phyloP scores from a whole-genome alignment of 2,329 filamentous ascomycete species.

The Ophiostoma ips region DNA sequence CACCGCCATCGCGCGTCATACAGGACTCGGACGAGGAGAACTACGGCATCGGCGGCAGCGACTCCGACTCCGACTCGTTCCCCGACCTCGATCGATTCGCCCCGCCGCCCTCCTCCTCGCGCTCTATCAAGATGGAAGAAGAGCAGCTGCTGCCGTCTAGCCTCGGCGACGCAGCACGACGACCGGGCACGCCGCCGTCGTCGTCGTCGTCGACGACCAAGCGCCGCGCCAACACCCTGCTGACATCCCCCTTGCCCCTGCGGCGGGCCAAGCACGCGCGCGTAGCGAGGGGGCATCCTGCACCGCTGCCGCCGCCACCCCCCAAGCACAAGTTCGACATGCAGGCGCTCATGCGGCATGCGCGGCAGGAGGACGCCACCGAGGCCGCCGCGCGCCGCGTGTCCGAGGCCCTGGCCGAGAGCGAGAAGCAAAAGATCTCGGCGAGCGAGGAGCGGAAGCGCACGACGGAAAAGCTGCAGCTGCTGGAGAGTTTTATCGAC shows the following conservation, averaged over 20 bases:
- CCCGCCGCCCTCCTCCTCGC: background rate
- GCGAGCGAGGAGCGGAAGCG: conserved; percentile 2
- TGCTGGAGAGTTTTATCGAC: conserved; percentile 19
- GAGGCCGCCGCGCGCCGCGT: conserved; percentile 39
- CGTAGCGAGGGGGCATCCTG: background rate
- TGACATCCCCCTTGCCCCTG: conserved; percentile 32
- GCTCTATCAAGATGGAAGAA: background rate
- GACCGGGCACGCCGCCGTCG: conserved; percentile 4
- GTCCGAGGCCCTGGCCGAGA: conserved; percentile 22
- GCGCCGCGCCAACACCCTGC: conserved; percentile 8
- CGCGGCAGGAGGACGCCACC: conserved; percentile 43
- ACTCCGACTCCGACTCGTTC: conserved; percentile 4
- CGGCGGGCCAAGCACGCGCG: conserved; percentile 11
- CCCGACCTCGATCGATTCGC: background rate
- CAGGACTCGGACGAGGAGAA: conserved; percentile 9
- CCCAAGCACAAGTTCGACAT: conserved; percentile 50
- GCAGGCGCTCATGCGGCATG: conserved; percentile 45
- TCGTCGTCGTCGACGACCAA: no score
- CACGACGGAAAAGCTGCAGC: conserved; percentile 12
- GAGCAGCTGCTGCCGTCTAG: background rate
- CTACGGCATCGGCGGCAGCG: background rate
- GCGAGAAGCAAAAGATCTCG: conserved; percentile 5
- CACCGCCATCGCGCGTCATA: background rate
- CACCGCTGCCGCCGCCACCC: conserved; percentile 18
- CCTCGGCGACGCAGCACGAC: no score